Percentiles rank a stretch among this genome's conserved stretches.
Evolutionary conservation across 495 filamentous ascomycete species (phyloP).

Genomic region (Amphirosellinia nigrospora): DNA sequence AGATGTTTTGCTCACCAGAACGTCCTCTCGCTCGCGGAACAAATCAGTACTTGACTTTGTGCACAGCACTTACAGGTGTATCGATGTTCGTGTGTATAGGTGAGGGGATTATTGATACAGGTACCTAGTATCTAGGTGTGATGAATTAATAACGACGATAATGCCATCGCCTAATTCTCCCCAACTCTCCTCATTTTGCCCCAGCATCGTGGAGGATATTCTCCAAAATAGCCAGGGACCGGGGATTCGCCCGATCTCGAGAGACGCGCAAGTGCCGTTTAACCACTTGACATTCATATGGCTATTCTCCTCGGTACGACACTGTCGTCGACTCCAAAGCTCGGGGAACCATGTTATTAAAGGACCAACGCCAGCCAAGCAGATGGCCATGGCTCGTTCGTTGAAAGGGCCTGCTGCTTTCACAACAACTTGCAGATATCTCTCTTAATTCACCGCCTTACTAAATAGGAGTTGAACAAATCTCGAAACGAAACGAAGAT

Average conservation of each 20-base stretch:
- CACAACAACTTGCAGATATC: background rate
- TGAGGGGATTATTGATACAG: no score
- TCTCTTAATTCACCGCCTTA: background rate
- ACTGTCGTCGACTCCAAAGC: conserved; percentile 31
- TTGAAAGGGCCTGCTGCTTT: background rate
- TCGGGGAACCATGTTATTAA: conserved; percentile 36
- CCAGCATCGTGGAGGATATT: background rate
- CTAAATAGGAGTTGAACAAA: background rate
- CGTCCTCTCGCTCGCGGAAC: no score
- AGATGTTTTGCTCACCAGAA: no score
- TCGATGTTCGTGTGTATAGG: no score
- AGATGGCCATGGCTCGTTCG: background rate
- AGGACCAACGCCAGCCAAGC: conserved; percentile 27
- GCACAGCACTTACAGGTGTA: no score
- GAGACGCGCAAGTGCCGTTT: conserved; percentile 39
- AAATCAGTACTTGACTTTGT: no score
- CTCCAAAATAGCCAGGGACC: conserved; percentile 13
- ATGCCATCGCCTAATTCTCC: background rate
- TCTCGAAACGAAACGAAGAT: conserved; percentile 31
- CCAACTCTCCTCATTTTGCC: conserved; percentile 11
- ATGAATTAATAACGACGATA: background rate
- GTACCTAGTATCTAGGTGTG: background rate
- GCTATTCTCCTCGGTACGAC: conserved; percentile 41
- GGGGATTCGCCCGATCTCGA: background rate
- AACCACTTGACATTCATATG: conserved; percentile 41